Evolutionary conservation across 331 rosid species (phyloP).

Genomic region (Ulmus americana): DNA sequence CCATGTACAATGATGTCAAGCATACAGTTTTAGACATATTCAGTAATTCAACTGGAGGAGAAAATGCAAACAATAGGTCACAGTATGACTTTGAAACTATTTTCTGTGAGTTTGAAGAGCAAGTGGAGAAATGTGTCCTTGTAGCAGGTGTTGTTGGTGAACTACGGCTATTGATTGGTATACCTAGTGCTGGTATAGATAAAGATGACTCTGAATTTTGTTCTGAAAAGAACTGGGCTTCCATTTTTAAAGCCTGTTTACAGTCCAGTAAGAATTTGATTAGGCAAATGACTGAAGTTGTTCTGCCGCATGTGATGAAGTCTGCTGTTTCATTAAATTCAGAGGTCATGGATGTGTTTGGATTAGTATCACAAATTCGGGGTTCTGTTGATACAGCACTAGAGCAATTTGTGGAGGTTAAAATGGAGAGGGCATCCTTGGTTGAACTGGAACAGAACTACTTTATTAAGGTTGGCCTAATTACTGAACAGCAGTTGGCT

Average conservation of each 20-base stretch:
- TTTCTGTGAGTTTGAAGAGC: constrained; percentile 68
- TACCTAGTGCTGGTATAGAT: constrained; percentile 32
- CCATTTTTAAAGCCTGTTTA: constrained; percentile 56
- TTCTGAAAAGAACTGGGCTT: constrained; percentile 67
- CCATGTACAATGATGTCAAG: constrained; percentile 55
- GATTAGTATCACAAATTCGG: constrained; percentile 80
- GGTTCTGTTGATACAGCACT: constrained; percentile 76
- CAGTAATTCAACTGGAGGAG: constrained; percentile 37
- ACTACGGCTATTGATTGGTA: constrained; percentile 43
- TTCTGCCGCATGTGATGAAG: constrained; percentile 69
- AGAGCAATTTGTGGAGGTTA: constrained; percentile 79
- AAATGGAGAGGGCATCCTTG: constrained; percentile 70
- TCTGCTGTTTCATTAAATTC: constrained; percentile 75
- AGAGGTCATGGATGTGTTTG: constrained; percentile 91
- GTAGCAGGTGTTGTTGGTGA: constrained; percentile 66
- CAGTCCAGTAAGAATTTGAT: constrained; percentile 59
- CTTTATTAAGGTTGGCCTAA: constrained; percentile 74
- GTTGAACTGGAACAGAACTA: constrained; percentile 81
- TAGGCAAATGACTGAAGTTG: constrained; percentile 70
- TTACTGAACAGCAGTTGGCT: constrained; percentile 85
- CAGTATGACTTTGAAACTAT: constrained; percentile 48
- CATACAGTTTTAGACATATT: constrained; percentile 39
- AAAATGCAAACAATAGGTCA: constrained; percentile 36
- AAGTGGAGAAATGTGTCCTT: constrained; percentile 83
- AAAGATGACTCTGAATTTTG: constrained; percentile 33